Base-by-base conservation (phyloP, 2,329 filamentous ascomycete species). In the Colletotrichum aenigma region DNA sequence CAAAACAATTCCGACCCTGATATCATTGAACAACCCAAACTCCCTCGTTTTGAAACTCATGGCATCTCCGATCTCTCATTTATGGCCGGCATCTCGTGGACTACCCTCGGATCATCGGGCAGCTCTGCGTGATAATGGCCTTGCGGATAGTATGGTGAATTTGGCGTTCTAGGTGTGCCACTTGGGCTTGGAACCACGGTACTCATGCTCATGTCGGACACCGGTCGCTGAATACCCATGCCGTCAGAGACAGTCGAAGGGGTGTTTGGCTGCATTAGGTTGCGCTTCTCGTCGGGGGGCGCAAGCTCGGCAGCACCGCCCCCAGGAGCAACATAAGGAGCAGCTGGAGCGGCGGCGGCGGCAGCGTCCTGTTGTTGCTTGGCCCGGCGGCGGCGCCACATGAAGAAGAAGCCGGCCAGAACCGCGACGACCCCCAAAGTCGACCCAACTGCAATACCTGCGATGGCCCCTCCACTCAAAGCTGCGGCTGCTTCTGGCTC, bases 31-130 rank as follows among this genome's bases (percentile, higher is more conserved):
- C 9, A 24, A 30, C 24, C 36, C 28, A 16, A 24, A 48, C 15
- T 26, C 38, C 18, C 16, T 62, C 10, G 0, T 34, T 61, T 18
- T 32, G 43, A 52, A 52, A 52, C n/a, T 70, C 36, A 70, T 16
- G 67, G 56, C 26, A 60, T 62, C 34, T 75, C 73, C 4, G 18
- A 48, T 7, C 64, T 43, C 43, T 75, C 70, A 3, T 73, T 60
- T 18, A 75, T 75, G 12, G 73, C 70, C 6, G 73, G 73, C 64
- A 75, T 62, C 48, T 75, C 73, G 8, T 75, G 58, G 24, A 75
- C 58, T 21, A 62, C 43, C 48, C 58, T 75, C 10, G 73, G 12
- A 0, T 68, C 38, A 3, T 75, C 70, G 1, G 28, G 38, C 13
- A 75, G 24, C 58, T 75, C 73, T 4, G 72, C 61, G 15, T 43